These are phyloP conservation scores for Russula emetica DNA, from an alignment of 768 basidiomycete species.

Conservation along the genomic window DNA sequence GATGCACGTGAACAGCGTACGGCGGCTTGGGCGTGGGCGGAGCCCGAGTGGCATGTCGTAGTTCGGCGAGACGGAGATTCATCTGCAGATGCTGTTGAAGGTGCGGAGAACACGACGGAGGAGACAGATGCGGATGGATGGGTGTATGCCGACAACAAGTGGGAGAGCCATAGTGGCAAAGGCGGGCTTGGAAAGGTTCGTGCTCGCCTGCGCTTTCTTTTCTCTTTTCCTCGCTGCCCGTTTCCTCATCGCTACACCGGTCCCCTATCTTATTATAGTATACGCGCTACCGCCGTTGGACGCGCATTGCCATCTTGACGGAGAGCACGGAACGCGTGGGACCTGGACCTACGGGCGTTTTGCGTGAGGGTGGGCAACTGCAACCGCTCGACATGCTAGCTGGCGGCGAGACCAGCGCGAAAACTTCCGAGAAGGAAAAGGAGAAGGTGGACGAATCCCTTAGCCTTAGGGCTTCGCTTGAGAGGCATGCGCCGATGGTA, in stretches of 20 bases:
- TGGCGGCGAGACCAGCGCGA: not conserved
- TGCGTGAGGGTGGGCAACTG: constrained; percentile 25
- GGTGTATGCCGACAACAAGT: constrained; percentile 94
- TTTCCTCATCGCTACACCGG: not conserved
- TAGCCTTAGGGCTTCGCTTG: not conserved
- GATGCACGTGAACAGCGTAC: constrained; percentile 58
- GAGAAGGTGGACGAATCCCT: not conserved
- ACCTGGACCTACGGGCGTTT: constrained; percentile 33
- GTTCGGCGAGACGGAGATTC: constrained; percentile 52
- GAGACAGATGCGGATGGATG: constrained; percentile 84
- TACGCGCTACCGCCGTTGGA: constrained; percentile 83
- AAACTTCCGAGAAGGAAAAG: not conserved
- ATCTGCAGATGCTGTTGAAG: constrained; percentile 25
- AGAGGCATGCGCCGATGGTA: constrained; percentile 4
- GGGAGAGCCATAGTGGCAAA: constrained; percentile 71
- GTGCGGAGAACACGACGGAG: constrained; percentile 42
- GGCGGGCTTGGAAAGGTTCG: constrained; percentile 82
- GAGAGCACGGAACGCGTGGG: constrained; percentile 63
- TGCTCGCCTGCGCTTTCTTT: constrained; percentile 1
- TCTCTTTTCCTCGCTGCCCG: not conserved
- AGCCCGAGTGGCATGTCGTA: constrained; percentile 84
- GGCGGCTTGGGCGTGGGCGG: constrained; percentile 86
- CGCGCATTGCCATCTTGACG: constrained; percentile 70
- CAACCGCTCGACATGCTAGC: constrained; percentile 9
- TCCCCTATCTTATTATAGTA: constrained; percentile 45